A percentile compares a stretch with the other conserved stretches of the same genome.
phyloP scores from a whole-genome alignment of 2,329 filamentous ascomycete genomes.

The Trichoderma sp. region DNA sequence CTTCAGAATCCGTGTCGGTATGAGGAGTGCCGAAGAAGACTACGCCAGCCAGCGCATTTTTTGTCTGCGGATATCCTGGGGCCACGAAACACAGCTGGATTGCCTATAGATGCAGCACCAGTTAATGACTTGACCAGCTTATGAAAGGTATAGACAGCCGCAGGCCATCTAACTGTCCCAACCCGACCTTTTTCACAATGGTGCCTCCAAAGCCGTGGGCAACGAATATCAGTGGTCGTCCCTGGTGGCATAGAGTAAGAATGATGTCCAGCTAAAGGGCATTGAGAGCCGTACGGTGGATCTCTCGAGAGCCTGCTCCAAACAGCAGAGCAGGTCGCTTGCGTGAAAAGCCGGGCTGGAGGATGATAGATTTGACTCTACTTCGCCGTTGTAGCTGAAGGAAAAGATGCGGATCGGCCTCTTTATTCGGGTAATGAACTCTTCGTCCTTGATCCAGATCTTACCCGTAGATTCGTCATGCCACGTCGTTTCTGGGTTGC shows the following conservation, averaged over 20 bases:
- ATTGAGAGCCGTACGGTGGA: conserved; percentile 21
- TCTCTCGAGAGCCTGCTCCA: conserved; percentile 27
- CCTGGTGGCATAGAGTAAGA: conserved; percentile 21
- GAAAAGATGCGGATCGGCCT: conserved; percentile 29
- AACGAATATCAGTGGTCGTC: conserved; percentile 30
- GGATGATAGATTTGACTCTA: conserved; percentile 30
- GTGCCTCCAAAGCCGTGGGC: conserved; percentile 32
- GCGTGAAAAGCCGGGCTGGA: conserved; percentile 32
- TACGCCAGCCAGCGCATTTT: conserved; percentile 26
- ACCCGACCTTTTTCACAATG: conserved; percentile 32
- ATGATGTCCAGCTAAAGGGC: background rate
- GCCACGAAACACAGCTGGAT: conserved; percentile 21
- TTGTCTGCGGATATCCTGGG: conserved; percentile 19
- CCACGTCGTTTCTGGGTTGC: conserved; percentile 29
- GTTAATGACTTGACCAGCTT: background rate
- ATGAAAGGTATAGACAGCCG: background rate
- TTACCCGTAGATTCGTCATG: conserved; percentile 32
- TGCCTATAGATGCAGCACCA: conserved; percentile 5
- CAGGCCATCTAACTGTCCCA: no score
- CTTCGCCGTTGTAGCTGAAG: conserved; percentile 32
- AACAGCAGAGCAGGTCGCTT: conserved; percentile 28
- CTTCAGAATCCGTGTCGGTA: conserved; percentile 28
- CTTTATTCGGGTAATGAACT: conserved; percentile 29
- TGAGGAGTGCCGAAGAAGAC: conserved; percentile 33
- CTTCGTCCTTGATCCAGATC: conserved; percentile 32